phyloP scores from a whole-genome alignment of 2,329 filamentous ascomycete species.

The Graphilbum sp. region DNA sequence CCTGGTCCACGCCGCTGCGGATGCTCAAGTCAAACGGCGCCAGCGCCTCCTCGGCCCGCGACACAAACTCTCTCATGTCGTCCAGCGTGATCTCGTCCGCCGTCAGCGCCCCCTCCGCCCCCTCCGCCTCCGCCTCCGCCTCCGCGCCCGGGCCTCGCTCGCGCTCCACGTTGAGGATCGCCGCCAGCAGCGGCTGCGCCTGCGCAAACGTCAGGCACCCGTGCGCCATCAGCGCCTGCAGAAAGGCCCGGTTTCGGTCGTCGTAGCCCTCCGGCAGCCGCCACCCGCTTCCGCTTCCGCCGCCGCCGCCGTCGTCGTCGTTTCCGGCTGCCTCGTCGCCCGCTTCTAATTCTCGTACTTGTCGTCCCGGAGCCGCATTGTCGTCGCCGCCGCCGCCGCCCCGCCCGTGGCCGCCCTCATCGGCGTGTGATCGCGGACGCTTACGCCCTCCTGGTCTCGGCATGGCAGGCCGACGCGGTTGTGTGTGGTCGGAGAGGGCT shows the following conservation, averaged over 20 bases:
- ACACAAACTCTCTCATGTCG: slow-evolving; percentile 52
- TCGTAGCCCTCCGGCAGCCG: slow-evolving; percentile 21
- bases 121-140: slow-evolving; percentile 16
- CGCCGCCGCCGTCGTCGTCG: neutral
- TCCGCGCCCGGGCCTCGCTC: slow-evolving; percentile 52
- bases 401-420: neutral
- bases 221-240: slow-evolving; percentile 73
- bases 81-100: slow-evolving; percentile 50
- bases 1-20: slow-evolving; percentile 55
- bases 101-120: slow-evolving; percentile 9
- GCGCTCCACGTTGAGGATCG: slow-evolving; percentile 43
- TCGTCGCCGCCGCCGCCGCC: neutral
- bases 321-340: neutral
- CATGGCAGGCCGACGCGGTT: neutral
- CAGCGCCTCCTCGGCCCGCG: slow-evolving; percentile 53
- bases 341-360: neutral
- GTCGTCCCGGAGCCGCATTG: neutral
- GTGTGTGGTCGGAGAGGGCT: too few relatives aligned
- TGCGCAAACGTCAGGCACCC: slow-evolving; percentile 63
- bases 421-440: neutral
- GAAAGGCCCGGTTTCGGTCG: slow-evolving; percentile 68
- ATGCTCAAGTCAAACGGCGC: slow-evolving; percentile 81
- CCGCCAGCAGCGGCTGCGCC: slow-evolving; percentile 57
- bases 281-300: neutral
- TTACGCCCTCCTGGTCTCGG: neutral